Conservation (phyloP, 306 rosid genomes). For the Delonix regia region DNA sequence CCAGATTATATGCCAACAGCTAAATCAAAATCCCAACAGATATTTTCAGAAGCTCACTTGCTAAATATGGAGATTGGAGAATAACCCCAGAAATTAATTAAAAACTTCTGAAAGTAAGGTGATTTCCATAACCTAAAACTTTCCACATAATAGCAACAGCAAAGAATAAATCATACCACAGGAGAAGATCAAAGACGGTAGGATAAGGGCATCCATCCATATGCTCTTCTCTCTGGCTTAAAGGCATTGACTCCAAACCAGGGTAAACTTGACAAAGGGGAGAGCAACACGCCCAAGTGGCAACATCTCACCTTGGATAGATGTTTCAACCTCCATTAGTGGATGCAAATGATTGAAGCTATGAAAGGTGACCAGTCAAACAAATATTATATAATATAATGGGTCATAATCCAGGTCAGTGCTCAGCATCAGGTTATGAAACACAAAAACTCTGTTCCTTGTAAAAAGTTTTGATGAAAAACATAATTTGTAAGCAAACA, state of each 20-base stretch:
- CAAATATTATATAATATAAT: constrained; percentile 18
- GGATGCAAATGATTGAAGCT: constrained; percentile 32
- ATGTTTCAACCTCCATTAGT: constrained; percentile 36
- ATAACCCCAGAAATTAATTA: constrained; percentile 20
- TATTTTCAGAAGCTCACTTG: not conserved
- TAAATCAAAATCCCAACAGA: not conserved
- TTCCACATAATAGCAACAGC: constrained; percentile 19
- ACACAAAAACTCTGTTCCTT: not conserved
- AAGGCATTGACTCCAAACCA: constrained; percentile 36
- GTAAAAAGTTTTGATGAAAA: not conserved
- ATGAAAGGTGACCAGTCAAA: constrained; percentile 29
- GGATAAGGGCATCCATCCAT: constrained; percentile 34
- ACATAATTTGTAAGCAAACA: not conserved
- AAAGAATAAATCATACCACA: constrained; percentile 44
- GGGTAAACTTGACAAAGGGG: constrained; percentile 21
- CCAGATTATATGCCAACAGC: not conserved
- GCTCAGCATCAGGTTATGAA: constrained; percentile 20
- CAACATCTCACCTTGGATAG: constrained; percentile 35
- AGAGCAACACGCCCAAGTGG: constrained; percentile 35
- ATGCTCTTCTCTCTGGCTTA: constrained; percentile 25
- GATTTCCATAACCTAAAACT: constrained; percentile 3
- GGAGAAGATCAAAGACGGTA: constrained; percentile 22
- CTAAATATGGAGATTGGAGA: not conserved
- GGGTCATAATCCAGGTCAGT: constrained; percentile 18
- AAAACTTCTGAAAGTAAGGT: constrained; percentile 17